Conservation (phyloP, 2,329 filamentous ascomycete genomes). For the Lanzia echinophila region DNA sequence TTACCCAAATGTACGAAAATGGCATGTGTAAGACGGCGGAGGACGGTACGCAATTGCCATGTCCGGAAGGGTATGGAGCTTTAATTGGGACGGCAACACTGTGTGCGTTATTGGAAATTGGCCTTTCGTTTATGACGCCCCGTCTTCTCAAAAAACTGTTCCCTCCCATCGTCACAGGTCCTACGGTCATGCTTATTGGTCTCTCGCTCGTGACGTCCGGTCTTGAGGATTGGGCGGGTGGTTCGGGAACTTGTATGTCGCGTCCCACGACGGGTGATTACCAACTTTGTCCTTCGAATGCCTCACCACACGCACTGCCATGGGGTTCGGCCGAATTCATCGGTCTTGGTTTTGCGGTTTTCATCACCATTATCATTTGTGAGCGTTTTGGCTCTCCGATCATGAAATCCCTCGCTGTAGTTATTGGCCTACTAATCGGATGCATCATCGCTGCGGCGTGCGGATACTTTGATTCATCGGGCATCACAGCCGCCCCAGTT, state of each 20-base stretch:
- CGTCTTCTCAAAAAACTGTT: slow-evolving; percentile 64
- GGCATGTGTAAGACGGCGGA: slow-evolving; percentile 14
- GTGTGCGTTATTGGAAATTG: slow-evolving; percentile 62
- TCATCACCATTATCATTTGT: slow-evolving; percentile 70
- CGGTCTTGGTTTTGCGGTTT: slow-evolving; percentile 73
- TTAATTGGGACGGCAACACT: slow-evolving; percentile 63
- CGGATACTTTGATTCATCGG: slow-evolving; percentile 70
- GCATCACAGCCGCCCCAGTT: slow-evolving; percentile 64
- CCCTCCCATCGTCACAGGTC: slow-evolving; percentile 71
- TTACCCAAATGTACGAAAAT: slow-evolving; percentile 64
- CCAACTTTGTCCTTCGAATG: slow-evolving; percentile 60
- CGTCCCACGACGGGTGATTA: slow-evolving; percentile 43
- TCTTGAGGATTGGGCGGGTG: slow-evolving; percentile 73
- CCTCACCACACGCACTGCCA: slow-evolving; percentile 62
- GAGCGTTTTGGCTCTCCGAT: slow-evolving; percentile 77
- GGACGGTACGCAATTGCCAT: slow-evolving; percentile 64
- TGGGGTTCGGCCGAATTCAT: slow-evolving; percentile 78
- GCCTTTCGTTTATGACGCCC: slow-evolving; percentile 68
- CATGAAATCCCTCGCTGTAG: slow-evolving; percentile 52
- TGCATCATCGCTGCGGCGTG: slow-evolving; percentile 73
- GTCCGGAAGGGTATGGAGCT: slow-evolving; percentile 69
- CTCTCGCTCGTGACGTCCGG: slow-evolving; percentile 65
- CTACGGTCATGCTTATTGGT: slow-evolving; percentile 67
- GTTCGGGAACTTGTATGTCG: slow-evolving; percentile 52
- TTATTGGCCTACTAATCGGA: slow-evolving; percentile 40